Evolutionary conservation across 345 rosid genomes (phyloP).

Genomic region (Ricinus communis): DNA sequence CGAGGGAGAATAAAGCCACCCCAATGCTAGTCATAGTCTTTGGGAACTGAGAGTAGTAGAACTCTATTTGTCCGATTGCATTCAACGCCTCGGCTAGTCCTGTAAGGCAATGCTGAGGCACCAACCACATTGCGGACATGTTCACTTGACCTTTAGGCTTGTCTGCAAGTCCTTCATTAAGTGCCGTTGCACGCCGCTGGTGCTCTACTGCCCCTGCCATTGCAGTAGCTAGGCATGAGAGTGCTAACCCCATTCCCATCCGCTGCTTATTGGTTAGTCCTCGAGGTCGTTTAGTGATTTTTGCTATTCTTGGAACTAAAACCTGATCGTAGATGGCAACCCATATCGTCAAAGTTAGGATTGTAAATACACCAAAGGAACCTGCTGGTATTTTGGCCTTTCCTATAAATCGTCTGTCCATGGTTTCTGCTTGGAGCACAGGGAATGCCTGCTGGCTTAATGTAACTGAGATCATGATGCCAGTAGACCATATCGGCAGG

Average conservation of each 20-base stretch:
- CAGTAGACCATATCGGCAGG: constrained; percentile 53
- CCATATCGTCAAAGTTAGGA: constrained; percentile 45
- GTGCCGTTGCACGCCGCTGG: constrained; percentile 32
- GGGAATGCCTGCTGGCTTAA: constrained; percentile 50
- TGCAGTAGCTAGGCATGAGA: constrained; percentile 39
- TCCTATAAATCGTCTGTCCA: constrained; percentile 45
- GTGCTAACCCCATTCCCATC: constrained; percentile 44
- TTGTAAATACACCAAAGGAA: constrained; percentile 36
- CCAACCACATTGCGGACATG: constrained; percentile 50
- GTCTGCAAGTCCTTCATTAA: constrained; percentile 25
- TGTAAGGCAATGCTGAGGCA: constrained; percentile 38
- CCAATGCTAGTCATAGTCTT: constrained; percentile 54
- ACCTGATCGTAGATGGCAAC: constrained; percentile 43
- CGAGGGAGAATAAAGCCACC: constrained; percentile 36
- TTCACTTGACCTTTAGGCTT: constrained; percentile 13
- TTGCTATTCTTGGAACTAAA: constrained; percentile 36
- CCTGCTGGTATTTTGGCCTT: constrained; percentile 37
- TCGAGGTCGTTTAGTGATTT: constrained; percentile 24
- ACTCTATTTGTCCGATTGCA: constrained; percentile 55
- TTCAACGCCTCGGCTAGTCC: constrained; percentile 52
- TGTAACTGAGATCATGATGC: constrained; percentile 42
- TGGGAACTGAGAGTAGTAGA: constrained; percentile 54
- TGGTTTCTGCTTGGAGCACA: constrained; percentile 39
- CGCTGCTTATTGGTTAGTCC: constrained; percentile 44
- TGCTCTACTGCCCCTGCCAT: constrained; percentile 42